Percentiles rank a stretch among this genome's conserved stretches.
Evolutionary conservation across 2,329 filamentous ascomycete genomes (phyloP).

Genomic region (Diaporthe longicolla): DNA sequence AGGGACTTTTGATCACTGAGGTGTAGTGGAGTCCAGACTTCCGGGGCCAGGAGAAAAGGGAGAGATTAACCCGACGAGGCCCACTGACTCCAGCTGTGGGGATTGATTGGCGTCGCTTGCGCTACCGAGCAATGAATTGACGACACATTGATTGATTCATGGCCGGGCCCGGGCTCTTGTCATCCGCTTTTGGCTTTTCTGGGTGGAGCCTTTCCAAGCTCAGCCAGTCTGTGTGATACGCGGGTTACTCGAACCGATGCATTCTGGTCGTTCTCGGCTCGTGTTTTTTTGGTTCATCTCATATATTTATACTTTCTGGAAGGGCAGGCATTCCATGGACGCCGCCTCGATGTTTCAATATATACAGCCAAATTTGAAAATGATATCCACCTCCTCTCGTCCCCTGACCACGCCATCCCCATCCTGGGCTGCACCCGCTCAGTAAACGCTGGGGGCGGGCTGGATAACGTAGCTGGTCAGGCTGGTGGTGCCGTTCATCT

Average conservation of each 20-base stretch:
- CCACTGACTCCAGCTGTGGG: slow-evolving; percentile 10
- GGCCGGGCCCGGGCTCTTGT: neutral
- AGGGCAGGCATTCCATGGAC: neutral
- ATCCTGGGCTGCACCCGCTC: neutral
- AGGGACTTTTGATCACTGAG: neutral
- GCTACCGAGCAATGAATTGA: slow-evolving; percentile 2
- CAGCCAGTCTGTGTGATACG: neutral
- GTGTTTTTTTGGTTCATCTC: neutral
- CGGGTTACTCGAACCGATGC: neutral
- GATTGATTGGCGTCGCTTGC: neutral
- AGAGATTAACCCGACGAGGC: slow-evolving; percentile 8
- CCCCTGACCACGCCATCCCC: neutral
- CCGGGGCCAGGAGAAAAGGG: slow-evolving; percentile 24
- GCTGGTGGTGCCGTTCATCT: slow-evolving; percentile 49
- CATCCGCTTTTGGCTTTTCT: neutral
- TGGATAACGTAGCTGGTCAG: slow-evolving; percentile 45
- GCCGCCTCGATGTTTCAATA: slow-evolving; percentile 5
- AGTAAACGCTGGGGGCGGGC: slow-evolving; percentile 47
- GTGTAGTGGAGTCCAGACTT: slow-evolving; percentile 8
- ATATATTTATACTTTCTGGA: slow-evolving; percentile 18
- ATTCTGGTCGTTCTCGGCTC: neutral
- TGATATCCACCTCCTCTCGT: neutral
- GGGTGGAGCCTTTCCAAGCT: neutral
- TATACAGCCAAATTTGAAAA: slow-evolving; percentile 14
- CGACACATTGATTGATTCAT: slow-evolving; percentile 17